Evolutionary conservation across 495 filamentous ascomycete species (phyloP).

Genomic region (Pseudomonodictys pantanalensis): DNA sequence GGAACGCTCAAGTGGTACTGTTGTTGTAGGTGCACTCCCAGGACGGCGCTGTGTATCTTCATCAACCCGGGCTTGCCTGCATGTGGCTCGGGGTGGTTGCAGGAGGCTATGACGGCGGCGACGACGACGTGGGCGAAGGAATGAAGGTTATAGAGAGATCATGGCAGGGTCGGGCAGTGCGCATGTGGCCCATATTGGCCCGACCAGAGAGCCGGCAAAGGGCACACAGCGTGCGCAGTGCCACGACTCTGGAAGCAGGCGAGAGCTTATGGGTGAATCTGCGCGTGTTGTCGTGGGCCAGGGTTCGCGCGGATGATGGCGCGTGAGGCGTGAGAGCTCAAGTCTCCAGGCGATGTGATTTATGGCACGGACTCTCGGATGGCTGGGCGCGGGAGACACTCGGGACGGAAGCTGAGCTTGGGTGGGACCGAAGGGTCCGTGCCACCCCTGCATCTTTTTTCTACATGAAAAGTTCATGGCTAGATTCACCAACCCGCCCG

Average conservation of each 20-base stretch:
- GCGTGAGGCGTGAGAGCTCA: no score
- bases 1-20: slow-evolving; percentile 40
- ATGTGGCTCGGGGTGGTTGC: no score
- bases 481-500: no score
- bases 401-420: background rate
- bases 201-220: slow-evolving; percentile 13
- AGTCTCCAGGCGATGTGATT: no score
- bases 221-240: background rate
- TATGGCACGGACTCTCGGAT: no score
- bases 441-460: background rate
- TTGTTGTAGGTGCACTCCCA: slow-evolving; percentile 27
- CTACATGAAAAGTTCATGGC: background rate
- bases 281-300: no score
- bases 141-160: slow-evolving; percentile 4
- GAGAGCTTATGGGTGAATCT: background rate
- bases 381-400: no score
- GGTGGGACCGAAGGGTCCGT: background rate
- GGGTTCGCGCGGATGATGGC: no score
- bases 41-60: slow-evolving; percentile 31
- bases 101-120: background rate
- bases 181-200: slow-evolving; percentile 16
- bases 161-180: slow-evolving; percentile 21
- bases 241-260: background rate
- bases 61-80: slow-evolving; percentile 30
- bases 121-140: background rate